Percentiles rank a stretch among this genome's conserved stretches.
Conservation (phyloP, 1,284 basidiomycete genomes). For the Rhodotorula glutinis region DNA sequence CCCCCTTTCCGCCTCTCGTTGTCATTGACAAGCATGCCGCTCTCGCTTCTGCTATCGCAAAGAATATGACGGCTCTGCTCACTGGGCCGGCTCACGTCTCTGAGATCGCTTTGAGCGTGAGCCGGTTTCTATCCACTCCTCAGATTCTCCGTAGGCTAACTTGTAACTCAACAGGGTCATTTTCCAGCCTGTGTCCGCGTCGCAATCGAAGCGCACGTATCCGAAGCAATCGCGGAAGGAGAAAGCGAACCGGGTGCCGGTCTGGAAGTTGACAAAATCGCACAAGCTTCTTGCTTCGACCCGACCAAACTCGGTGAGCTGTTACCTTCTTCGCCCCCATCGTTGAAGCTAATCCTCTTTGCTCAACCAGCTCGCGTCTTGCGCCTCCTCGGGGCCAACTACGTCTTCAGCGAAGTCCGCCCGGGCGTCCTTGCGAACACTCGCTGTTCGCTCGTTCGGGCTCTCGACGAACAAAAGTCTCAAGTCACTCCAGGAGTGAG, state of each 20-base stretch:
- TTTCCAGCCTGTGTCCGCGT: neutral
- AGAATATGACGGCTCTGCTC: neutral
- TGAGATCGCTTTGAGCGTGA: neutral
- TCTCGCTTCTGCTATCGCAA: neutral
- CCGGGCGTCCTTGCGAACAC: conserved; percentile 67
- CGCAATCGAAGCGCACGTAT: neutral
- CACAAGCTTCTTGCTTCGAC: conserved; percentile 52
- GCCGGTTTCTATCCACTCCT: no score
- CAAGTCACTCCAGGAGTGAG: conserved; percentile 47
- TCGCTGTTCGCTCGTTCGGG: conserved; percentile 61
- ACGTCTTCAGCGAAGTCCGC: conserved; percentile 61
- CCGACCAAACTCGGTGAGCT: conserved; percentile 61
- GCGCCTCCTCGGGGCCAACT: conserved; percentile 67
- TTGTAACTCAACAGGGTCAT: neutral
- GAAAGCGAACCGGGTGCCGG: conserved; percentile 52
- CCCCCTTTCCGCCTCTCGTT: neutral
- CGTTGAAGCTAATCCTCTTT: neutral
- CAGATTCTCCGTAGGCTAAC: no score
- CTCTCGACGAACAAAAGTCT: conserved; percentile 62
- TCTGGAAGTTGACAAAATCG: conserved; percentile 55
- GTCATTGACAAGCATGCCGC: neutral
- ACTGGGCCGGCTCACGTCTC: neutral
- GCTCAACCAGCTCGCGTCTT: conserved; percentile 50
- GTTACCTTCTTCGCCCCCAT: neutral
- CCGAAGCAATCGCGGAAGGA: neutral